Evolutionary conservation across 1,139 yeast genomes (phyloP), one percentile per base, ranked within the genome.

Genomic region (Debaryomyces sp.): DNA sequence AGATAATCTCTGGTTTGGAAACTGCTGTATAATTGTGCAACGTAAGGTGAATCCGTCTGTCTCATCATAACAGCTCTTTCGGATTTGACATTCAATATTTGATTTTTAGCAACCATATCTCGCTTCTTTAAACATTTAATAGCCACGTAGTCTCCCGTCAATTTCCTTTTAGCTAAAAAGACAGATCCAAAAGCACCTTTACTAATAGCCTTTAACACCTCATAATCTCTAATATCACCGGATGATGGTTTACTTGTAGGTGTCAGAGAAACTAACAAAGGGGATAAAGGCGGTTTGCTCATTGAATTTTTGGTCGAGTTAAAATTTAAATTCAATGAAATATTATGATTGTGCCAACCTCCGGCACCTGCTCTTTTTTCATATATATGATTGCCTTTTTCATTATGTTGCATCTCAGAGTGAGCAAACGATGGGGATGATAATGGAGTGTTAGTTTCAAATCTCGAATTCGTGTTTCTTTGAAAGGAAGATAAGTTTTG

Each of bases 161-260:
- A 67, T 58, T 84, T 86, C 57, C 95, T 80, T 54, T 86, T 82
- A 0, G 97, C 94, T 15, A 95, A 73, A 63, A 85, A 94, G 1
- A 95, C 99, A 36, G 96, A 87, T 0, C 99, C 99, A 74, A 92
- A 95, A 0, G 99, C 99, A 29, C 99, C 99, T 62, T 90, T 89
- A 62, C 97, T 89, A 46, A 95, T 91, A 0, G 99, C 97, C 62
- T 91, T 91, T 49, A 95, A 74, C 32, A 94, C 84, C 57, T 90
- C 97, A 64, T 91, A 95, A 66, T 95, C 99, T 53, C 81, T 82
- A 26, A 92, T 91, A 1, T 90, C 85, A 0, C 96, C 94, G 3
- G 77, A 71, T 1, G 80, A 60, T 0, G 85, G 77, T 57, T 78
- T 82, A 42, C 64, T 63, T 1, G 66, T 53, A 8, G 80, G 77